Conservation (phyloP, 208 protist genomes). For the Crithidia sp. region DNA sequence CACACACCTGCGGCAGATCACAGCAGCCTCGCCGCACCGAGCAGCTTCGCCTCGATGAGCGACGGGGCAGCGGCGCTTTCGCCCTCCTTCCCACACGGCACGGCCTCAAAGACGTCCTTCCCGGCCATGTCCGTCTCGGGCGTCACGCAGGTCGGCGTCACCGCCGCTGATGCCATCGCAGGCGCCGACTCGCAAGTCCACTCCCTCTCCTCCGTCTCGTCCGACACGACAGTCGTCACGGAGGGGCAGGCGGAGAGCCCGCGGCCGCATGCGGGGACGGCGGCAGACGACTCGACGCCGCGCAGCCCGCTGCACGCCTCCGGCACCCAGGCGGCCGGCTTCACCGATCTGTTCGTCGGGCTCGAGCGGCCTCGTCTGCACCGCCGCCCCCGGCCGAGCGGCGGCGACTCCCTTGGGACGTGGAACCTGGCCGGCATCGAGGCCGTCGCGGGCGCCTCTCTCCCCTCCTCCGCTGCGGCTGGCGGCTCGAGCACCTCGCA, state of each 20-base stretch:
- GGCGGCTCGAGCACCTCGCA: conserved; percentile 8
- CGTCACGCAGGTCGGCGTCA: not conserved
- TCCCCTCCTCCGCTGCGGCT: conserved; percentile 6
- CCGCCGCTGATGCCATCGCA: not conserved
- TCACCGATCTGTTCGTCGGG: conserved; percentile 33
- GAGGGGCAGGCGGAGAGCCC: not conserved
- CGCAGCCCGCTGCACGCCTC: not conserved
- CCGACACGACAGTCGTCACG: conserved; percentile 1
- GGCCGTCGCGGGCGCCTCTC: not conserved
- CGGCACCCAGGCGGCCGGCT: not conserved
- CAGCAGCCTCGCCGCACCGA: not conserved
- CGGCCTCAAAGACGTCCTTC: conserved; percentile 16
- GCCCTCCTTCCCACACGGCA: not conserved
- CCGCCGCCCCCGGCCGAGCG: conserved; percentile 3
- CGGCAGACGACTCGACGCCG: too few species aligned
- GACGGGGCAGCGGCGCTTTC: not conserved
- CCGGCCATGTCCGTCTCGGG: conserved; percentile 9
- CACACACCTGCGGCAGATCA: not conserved
- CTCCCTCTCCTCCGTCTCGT: conserved; percentile 19
- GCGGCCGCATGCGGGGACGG: too few species aligned
- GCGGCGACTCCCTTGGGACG: not conserved
- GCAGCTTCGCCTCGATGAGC: not conserved
- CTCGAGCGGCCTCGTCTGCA: conserved; percentile 23
- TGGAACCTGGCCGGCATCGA: not conserved
- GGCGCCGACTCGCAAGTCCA: conserved; percentile 1